Conservation (phyloP, 257 asterid genomes). For the Capsicum rhomboideum region DNA sequence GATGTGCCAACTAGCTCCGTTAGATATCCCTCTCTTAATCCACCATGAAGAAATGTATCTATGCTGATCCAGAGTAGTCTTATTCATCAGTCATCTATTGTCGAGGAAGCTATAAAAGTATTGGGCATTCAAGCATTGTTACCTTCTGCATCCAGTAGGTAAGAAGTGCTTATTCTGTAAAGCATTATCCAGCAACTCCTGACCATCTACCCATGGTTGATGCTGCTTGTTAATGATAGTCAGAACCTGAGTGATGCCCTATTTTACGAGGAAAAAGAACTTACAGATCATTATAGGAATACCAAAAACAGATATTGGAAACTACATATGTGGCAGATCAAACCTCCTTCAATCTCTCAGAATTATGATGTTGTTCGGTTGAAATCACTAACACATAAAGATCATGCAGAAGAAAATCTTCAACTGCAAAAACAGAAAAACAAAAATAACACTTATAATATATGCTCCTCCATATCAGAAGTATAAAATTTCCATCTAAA, state of each 20-base stretch:
- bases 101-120: neutral
- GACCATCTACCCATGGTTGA: slow-evolving; percentile 60
- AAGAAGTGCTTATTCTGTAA: slow-evolving; percentile 37
- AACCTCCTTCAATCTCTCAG: slow-evolving; percentile 59
- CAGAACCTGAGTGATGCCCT: slow-evolving; percentile 64
- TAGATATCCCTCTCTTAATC: slow-evolving; percentile 56
- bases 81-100: neutral
- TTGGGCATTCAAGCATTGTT: neutral
- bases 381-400: slow-evolving; percentile 38
- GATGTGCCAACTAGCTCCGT: slow-evolving; percentile 89
- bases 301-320: neutral
- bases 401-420: slow-evolving; percentile 70
- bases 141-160: slow-evolving; percentile 72
- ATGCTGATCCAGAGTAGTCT: slow-evolving; percentile 34
- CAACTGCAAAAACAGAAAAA: slow-evolving; percentile 32
- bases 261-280: slow-evolving; percentile 5
- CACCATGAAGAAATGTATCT: slow-evolving; percentile 71
- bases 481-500: neutral
- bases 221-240: slow-evolving; percentile 40
- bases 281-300: neutral
- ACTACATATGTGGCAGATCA: neutral
- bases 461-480: neutral
- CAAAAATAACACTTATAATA: neutral
- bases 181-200: slow-evolving; percentile 55
- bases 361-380: slow-evolving; percentile 31